phyloP scores from a whole-genome alignment of 2,329 filamentous ascomycete genomes.

The Calycina marina region DNA sequence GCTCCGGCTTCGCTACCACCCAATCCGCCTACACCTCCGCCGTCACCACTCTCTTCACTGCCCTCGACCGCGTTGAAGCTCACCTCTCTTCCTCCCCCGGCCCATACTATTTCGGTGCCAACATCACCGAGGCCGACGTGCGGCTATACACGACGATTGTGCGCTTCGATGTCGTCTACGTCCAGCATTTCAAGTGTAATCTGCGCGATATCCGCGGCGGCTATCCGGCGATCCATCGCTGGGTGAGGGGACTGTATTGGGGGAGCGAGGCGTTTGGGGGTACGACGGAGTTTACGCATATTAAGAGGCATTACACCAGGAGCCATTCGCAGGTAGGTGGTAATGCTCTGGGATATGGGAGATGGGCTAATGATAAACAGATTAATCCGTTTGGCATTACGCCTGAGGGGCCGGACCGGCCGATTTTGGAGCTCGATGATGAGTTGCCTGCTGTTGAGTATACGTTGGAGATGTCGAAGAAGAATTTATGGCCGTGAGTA shows the following conservation, averaged over 20 bases:
- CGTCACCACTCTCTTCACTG: constrained; percentile 55
- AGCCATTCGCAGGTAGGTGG: constrained; percentile 34
- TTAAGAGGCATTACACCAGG: constrained; percentile 93
- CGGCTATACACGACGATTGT: constrained; percentile 50
- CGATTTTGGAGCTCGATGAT: constrained; percentile 64
- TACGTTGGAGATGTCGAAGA: constrained; percentile 14
- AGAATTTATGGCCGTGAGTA: constrained; percentile 10
- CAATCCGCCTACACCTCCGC: constrained; percentile 71
- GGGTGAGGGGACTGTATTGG: constrained; percentile 55
- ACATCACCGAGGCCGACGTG: constrained; percentile 71
- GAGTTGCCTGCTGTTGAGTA: constrained; percentile 50
- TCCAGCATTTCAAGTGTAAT: constrained; percentile 73
- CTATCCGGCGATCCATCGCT: constrained; percentile 52
- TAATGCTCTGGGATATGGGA: neutral
- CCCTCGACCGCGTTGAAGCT: constrained; percentile 61
- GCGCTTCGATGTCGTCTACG: constrained; percentile 59
- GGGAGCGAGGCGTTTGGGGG: constrained; percentile 45
- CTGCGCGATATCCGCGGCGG: constrained; percentile 26
- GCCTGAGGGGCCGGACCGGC: constrained; percentile 68
- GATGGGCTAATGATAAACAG: constrained; percentile 30
- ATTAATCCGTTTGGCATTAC: constrained; percentile 63
- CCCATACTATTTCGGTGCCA: constrained; percentile 62
- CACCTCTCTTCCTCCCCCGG: constrained; percentile 41
- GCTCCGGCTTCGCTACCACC: constrained; percentile 71
- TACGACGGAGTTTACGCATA: constrained; percentile 22